Evolutionary conservation across 2,329 filamentous ascomycete genomes (phyloP), one percentile per base, ranked within the genome.

Genomic region (Talaromyces sp.): DNA sequence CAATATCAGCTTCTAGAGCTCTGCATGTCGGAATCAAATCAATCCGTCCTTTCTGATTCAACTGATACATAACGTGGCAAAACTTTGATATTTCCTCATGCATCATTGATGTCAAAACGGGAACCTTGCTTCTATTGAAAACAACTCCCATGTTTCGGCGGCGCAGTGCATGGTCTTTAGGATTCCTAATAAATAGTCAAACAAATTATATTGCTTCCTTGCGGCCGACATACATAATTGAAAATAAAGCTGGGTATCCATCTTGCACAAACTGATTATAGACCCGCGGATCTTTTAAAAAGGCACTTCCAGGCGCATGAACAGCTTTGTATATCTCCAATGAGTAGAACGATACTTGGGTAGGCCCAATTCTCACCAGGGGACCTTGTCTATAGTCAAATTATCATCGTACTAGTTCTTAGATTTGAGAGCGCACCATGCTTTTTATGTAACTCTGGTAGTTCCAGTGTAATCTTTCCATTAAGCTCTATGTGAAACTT

Each of bases 91-190:
- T 12, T 26, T 58, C 24, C 17, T 51, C 29, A 57, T 35, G 3
- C 46, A 48, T 38, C 31, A 54, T 35, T 11, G 17, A 21, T 12
- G 29, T 27, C 5, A 51, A 17, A 51, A 26, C 26, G 21, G 56
- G 29, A 3, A 57, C 29, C 8, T 57, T 57, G 29, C 56, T 57
- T 38, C 56, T 31, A 27, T 32, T 57, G 7, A 35, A 57, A 14
- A 57, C 17, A 12, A 35, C n/a, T n/a, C 56, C 56, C 56, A 57
- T 57, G n/a, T 35, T 31, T 24, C 56, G 56, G n/a, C 56, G 56
- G 26, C 56, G 31, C 14, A 27, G 24, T n/a, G 56, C n/a, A 52
- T 57, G 56, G 11, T 35, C 46, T 10, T 41, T 57, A 3, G 46
- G 46, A 12, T 57, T 46, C 10, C 56, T 57, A 57, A 19, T 9